These are phyloP conservation scores for Kitagawia praeruptora DNA, from an alignment of 129 eudicot species.

Conservation along the genomic window DNA sequence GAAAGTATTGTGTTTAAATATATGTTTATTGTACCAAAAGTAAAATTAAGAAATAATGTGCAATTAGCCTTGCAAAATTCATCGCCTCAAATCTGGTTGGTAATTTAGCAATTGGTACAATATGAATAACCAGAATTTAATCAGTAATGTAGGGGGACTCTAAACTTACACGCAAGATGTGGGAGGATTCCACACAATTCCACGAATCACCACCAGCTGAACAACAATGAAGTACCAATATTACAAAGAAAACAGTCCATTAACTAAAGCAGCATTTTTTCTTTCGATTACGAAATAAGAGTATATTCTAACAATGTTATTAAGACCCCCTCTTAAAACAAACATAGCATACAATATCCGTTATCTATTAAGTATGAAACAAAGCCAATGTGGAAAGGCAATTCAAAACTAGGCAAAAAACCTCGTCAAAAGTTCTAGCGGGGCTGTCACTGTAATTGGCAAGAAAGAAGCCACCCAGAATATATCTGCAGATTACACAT, in stretches of 20 bases:
- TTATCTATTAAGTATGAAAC: neutral
- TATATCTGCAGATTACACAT: slow-evolving; percentile 48
- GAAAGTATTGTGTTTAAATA: neutral
- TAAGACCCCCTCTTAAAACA: neutral
- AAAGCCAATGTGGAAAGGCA: neutral
- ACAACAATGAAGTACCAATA: slow-evolving; percentile 14
- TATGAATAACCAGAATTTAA: neutral
- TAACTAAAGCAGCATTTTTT: neutral
- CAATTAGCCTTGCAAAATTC: neutral
- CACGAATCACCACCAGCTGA: slow-evolving; percentile 94
- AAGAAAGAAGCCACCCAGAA: slow-evolving; percentile 94
- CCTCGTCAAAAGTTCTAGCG: slow-evolving; percentile 89
- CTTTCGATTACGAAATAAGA: neutral
- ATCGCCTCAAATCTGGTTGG: neutral
- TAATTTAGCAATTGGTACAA: neutral
- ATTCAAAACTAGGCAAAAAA: slow-evolving; percentile 18
- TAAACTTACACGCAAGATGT: slow-evolving; percentile 91
- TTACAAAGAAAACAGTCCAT: neutral
- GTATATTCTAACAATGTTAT: neutral
- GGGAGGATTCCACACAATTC: slow-evolving; percentile 94
- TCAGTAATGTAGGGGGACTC: neutral
- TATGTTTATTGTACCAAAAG: neutral
- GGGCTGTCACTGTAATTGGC: slow-evolving; percentile 96
- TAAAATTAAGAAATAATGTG: neutral
- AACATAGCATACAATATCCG: neutral